A percentile compares a stretch with the other conserved stretches of the same genome.
Conservation (phyloP, 148 eudicot genomes). For the Suaeda aralocaspica region DNA sequence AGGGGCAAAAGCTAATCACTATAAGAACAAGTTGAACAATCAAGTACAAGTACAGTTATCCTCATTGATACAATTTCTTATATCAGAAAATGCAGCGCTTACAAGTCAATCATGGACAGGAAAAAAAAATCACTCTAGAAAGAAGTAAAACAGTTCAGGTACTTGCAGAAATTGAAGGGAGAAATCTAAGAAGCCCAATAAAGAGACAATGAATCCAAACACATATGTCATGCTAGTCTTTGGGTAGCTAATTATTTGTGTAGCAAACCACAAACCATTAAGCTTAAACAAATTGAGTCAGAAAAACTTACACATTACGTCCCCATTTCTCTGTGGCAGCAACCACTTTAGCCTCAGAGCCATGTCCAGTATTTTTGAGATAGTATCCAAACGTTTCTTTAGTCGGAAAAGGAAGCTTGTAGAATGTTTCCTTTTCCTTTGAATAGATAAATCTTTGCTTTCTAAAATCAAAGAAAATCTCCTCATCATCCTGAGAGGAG, state of each 20-base stretch:
- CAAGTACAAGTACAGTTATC: neutral
- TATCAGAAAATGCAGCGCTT: neutral
- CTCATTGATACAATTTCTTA: neutral
- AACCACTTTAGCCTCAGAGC: constrained; percentile 76
- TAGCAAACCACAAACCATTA: neutral
- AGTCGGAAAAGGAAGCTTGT: constrained; percentile 87
- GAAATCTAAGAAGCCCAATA: neutral
- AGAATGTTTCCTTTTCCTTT: constrained; percentile 63
- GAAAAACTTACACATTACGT: constrained; percentile 63
- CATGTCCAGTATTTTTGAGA: constrained; percentile 78
- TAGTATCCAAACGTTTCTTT: constrained; percentile 87
- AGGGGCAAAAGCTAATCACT: constrained; percentile 3
- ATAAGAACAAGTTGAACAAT: neutral
- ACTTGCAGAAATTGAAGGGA: neutral
- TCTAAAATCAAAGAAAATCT: constrained; percentile 86
- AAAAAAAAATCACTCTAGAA: neutral
- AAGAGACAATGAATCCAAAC: neutral
- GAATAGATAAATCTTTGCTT: constrained; percentile 87
- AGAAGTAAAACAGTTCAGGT: neutral
- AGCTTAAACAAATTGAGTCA: neutral
- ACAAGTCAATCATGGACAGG: neutral
- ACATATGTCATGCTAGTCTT: neutral
- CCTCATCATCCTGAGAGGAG: constrained; percentile 47
- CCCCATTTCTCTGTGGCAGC: constrained; percentile 93
- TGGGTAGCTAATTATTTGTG: neutral